Base-by-base conservation (phyloP, 2,329 filamentous ascomycete genomes). In the Cladosporium cucumerinum region DNA sequence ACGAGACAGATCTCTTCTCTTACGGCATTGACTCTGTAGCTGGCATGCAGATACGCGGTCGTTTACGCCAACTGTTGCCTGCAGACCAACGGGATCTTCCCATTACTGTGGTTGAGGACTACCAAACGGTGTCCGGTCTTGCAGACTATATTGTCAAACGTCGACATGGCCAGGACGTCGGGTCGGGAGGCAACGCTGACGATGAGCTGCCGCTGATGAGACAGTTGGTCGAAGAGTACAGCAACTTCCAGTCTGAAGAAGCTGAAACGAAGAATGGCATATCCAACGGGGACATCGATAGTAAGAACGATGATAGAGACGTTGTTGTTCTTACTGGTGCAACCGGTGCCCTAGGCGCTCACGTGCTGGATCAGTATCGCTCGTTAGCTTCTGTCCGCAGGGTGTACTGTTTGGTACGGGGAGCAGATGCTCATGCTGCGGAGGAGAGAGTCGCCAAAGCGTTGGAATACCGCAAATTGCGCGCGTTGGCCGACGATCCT, bases 21-120 rank as follows among this genome's bases (percentile, higher is more conserved):
- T 82, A 82, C 67, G 86, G 86, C 0, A 81, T 89, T 0, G 86
- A 89, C 71, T 89, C 87, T 0, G 82, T 86, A 1, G 80, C 82
- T 0, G 84, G 82, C 61, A 82, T 86, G 66, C 83, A 83, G 63
- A 80, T 88, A 23, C 75, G 83, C 18, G 72, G 73, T 36, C 72
- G 73, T 12, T 67, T 81, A 11, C 72, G 71, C 34, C 69, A 70
- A 49, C 68, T 82, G 6, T 68, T 80, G n/a, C 76, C 76, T 1
- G 61, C 73, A 10, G 70, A 68, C 48, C 61, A 73, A n/a, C 67
- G 70, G 30, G 70, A 75, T 0, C 70, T 88, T 1, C 85, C 86
- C 0, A 76, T 84, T 66, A 88, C 85, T 65, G 72, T 88, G 1
- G 81, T 89, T 0, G 87, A 88, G 67, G 85, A 89, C 65, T 82